Evolutionary conservation across 192 early-diverging fungal genomes (phyloP).

Genomic region (Entomortierella parvispora): DNA sequence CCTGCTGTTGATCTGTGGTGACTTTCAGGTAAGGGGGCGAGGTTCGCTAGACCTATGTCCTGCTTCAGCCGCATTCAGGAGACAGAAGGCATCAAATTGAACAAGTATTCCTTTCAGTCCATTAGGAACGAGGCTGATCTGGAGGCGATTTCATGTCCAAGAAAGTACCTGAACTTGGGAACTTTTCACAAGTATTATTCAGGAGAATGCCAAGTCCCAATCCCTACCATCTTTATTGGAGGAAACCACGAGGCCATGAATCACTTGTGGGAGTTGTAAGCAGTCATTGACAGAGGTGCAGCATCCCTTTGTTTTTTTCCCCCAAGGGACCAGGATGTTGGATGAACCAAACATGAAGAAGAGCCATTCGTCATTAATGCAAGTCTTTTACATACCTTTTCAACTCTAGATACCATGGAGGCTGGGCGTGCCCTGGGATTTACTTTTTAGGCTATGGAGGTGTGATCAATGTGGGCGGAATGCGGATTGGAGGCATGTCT

Average conservation of each 20-base stretch:
- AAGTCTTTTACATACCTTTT: background rate
- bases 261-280: conserved; percentile 94
- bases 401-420: conserved; percentile 82
- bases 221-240: conserved; percentile 95
- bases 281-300: background rate
- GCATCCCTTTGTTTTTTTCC: background rate
- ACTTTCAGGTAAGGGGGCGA: conserved; percentile 97
- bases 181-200: conserved; percentile 95
- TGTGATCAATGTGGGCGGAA: conserved; percentile 86
- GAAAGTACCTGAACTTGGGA: conserved; percentile 86
- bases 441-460: conserved; percentile 91
- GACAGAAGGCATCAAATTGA: no score
- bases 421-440: conserved; percentile 94
- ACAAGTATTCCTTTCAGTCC: no score
- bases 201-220: conserved; percentile 79
- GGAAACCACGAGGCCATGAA: conserved; percentile 98
- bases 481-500: conserved; percentile 93
- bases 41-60: no score
- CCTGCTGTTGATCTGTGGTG: conserved; percentile 95
- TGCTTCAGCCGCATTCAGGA: no score
- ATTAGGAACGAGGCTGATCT: conserved; percentile 89
- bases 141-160: conserved; percentile 82
- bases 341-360: no score
- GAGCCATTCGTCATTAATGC: no score
- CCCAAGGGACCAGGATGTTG: no score